Conservation (phyloP, 2,329 filamentous ascomycete species). For the Scedosporium dehoogii region DNA sequence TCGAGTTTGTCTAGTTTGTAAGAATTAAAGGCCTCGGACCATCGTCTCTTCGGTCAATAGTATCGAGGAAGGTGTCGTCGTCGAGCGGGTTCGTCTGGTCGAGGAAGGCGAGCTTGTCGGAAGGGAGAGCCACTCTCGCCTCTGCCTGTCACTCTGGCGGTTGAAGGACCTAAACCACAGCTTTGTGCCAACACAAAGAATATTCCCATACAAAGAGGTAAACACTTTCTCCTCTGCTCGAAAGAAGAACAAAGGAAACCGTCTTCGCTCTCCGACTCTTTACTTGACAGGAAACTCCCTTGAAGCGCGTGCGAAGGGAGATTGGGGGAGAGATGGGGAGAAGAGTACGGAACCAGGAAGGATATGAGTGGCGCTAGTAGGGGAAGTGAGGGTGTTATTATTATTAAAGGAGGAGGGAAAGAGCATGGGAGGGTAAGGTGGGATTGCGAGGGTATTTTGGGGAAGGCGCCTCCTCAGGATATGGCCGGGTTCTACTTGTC, state of each 20-base stretch:
- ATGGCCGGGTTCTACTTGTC: background rate
- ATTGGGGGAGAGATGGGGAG: background rate
- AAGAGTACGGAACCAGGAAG: background rate
- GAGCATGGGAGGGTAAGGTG: background rate
- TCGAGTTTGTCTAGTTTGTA: background rate
- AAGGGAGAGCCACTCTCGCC: background rate
- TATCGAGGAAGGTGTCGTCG: background rate
- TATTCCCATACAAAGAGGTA: background rate
- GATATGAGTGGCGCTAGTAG: background rate
- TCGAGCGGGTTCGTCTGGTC: background rate
- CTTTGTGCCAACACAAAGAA: background rate
- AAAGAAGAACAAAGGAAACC: background rate
- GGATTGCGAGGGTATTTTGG: conserved; percentile 1
- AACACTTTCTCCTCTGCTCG: background rate
- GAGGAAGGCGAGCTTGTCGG: background rate
- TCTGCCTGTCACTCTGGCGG: background rate
- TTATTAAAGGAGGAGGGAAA: conserved; percentile 1
- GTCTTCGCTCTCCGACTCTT: background rate
- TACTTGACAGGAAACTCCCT: background rate
- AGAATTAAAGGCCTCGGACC: background rate
- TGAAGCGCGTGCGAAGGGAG: background rate
- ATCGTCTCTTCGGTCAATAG: background rate
- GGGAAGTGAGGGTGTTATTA: background rate
- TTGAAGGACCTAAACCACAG: background rate
- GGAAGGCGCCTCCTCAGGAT: background rate